Evolutionary conservation across 352 stramenopile species (phyloP).

Genomic region (Phytophthora tentaculata): DNA sequence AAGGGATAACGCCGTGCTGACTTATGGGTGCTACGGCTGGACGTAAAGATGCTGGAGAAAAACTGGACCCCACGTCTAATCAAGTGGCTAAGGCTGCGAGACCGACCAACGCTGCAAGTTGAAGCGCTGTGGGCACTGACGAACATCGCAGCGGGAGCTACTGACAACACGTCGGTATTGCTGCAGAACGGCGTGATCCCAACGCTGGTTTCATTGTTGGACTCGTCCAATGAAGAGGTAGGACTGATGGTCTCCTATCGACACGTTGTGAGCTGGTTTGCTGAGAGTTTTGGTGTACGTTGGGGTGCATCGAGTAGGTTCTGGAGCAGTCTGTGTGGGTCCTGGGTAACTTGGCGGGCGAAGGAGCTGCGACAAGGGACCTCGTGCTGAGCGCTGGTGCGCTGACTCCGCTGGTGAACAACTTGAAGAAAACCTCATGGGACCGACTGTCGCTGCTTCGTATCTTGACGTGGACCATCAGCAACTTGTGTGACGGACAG

Average conservation of each 20-base stretch:
- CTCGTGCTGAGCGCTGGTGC: slow-evolving; percentile 88
- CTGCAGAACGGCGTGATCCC: slow-evolving; percentile 93
- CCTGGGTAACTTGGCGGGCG: slow-evolving; percentile 91
- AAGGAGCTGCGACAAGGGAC: slow-evolving; percentile 89
- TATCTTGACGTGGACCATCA: slow-evolving; percentile 94
- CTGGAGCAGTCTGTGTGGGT: slow-evolving; percentile 95
- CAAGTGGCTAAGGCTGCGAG: slow-evolving; percentile 81
- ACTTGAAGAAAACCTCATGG: slow-evolving; percentile 88
- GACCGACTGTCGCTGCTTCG: slow-evolving; percentile 86
- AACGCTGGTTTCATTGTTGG: slow-evolving; percentile 90
- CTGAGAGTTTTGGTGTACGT: slow-evolving; percentile 36
- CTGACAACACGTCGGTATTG: slow-evolving; percentile 92
- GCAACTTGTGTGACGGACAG: slow-evolving; percentile 93
- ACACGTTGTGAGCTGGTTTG: slow-evolving; percentile 31
- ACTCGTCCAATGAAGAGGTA: slow-evolving; percentile 92
- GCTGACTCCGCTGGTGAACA: slow-evolving; percentile 86
- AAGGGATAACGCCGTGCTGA: slow-evolving; percentile 11
- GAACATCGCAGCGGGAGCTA: slow-evolving; percentile 93
- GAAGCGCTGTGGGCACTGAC: slow-evolving; percentile 96
- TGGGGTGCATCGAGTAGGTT: slow-evolving; percentile 60
- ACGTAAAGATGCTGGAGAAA: slow-evolving; percentile 84
- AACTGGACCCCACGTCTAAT: slow-evolving; percentile 89
- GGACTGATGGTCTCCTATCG: slow-evolving; percentile 26
- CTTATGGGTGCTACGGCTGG: slow-evolving; percentile 2
- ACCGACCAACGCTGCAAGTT: slow-evolving; percentile 88